A percentile compares a stretch with the other conserved stretches of the same genome.
These are phyloP conservation scores for Pseudogymnoascus sp. DNA, from an alignment of 2,329 filamentous ascomycete species.

Conservation along the genomic window DNA sequence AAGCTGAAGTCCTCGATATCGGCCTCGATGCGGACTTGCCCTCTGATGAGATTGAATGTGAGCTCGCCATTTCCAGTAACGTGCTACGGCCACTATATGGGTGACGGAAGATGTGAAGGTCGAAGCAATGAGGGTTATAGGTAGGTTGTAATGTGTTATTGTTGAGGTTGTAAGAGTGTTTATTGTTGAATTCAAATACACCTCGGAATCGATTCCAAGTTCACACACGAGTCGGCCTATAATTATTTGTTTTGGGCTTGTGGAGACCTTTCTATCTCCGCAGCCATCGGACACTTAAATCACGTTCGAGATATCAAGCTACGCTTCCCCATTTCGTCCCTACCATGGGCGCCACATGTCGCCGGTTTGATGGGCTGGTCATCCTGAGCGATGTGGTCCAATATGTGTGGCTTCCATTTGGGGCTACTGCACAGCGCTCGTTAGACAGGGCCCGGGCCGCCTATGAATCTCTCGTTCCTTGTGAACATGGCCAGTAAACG, in stretches of 20 bases:
- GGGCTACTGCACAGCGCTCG: slow-evolving; percentile 1
- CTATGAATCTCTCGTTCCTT: slow-evolving; percentile 7
- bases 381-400: slow-evolving; percentile 7
- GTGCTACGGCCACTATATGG: neutral
- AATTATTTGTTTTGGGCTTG: slow-evolving; percentile 4
- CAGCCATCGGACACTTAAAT: neutral
- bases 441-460: slow-evolving; percentile 4
- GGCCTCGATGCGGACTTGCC: slow-evolving; percentile 30
- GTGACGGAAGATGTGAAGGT: neutral
- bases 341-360: slow-evolving; percentile 7
- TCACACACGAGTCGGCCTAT: neutral
- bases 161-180: neutral
- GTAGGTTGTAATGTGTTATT: neutral
- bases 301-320: slow-evolving; percentile 1
- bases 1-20: slow-evolving; percentile 32
- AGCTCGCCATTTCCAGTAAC: slow-evolving; percentile 1
- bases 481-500: neutral
- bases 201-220: neutral
- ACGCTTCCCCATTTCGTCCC: neutral
- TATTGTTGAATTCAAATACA: neutral
- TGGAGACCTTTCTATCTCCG: slow-evolving; percentile 4
- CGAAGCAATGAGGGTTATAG: neutral
- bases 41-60: slow-evolving; percentile 1
- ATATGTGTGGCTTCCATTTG: slow-evolving; percentile 5
- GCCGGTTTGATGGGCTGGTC: neutral